phyloP scores from a whole-genome alignment of 306 rosid species.

The Cicer arietinum region DNA sequence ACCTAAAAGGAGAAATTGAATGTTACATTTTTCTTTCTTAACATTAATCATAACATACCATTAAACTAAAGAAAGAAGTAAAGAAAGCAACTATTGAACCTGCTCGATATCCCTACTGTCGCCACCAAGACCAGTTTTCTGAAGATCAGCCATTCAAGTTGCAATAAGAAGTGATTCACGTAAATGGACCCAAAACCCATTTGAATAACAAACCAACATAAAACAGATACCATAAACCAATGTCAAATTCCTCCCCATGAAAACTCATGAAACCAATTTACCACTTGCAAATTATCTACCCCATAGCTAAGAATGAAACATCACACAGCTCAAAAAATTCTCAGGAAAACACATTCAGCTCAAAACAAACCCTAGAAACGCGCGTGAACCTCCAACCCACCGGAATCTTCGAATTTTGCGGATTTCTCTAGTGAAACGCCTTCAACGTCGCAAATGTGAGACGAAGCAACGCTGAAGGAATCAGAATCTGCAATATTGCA shows the following conservation, averaged over 20 bases:
- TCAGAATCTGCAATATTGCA: conserved; percentile 49
- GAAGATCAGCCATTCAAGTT: conserved; percentile 97
- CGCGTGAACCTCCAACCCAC: conserved; percentile 41
- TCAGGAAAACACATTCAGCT: conserved; percentile 41
- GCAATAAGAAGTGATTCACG: conserved; percentile 56
- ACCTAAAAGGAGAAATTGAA: background rate
- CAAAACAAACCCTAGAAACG: conserved; percentile 62
- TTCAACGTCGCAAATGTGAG: conserved; percentile 18
- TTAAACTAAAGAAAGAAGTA: background rate
- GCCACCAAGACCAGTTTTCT: conserved; percentile 55
- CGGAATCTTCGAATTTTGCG: conserved; percentile 19
- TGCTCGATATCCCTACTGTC: conserved; percentile 86
- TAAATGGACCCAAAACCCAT: conserved; percentile 70
- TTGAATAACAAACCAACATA: conserved; percentile 59
- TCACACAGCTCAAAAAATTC: background rate
- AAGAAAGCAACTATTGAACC: conserved; percentile 53
- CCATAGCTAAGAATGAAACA: conserved; percentile 50
- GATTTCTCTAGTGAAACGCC: background rate
- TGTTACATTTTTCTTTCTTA: background rate
- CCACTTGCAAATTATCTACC: conserved; percentile 48
- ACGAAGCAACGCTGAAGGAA: conserved; percentile 11
- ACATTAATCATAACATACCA: conserved; percentile 2
- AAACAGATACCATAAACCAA: conserved; percentile 50
- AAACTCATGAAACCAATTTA: conserved; percentile 38
- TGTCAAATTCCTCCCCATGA: conserved; percentile 66